Evolutionary conservation across 176 grass and related monocot species (phyloP).

Genomic region (Chrysopogon serrulatus): DNA sequence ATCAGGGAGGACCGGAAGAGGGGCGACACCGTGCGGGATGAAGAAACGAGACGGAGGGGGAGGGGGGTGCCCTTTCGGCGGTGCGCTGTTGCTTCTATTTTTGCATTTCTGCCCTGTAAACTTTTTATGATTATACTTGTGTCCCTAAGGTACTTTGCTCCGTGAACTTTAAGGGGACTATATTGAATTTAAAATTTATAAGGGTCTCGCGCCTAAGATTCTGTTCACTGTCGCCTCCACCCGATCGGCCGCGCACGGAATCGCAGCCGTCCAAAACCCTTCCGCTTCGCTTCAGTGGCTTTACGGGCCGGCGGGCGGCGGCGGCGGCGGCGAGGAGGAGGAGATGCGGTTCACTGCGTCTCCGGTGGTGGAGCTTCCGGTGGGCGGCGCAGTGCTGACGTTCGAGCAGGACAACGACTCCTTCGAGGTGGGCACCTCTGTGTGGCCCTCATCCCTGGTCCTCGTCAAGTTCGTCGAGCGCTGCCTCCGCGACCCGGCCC

Average conservation of each 20-base stretch:
- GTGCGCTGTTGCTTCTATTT: background rate
- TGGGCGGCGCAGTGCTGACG: constrained; percentile 56
- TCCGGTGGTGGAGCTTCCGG: constrained; percentile 83
- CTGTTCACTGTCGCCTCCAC: background rate
- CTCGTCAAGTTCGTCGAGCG: constrained; percentile 95
- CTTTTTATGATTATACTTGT: background rate
- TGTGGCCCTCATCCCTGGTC: constrained; percentile 91
- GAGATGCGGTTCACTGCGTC: constrained; percentile 79
- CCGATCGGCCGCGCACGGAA: background rate
- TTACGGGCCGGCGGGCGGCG: background rate
- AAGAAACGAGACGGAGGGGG: background rate
- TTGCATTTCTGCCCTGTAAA: background rate
- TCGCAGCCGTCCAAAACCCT: background rate
- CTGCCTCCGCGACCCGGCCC: constrained; percentile 40
- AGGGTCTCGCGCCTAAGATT: background rate
- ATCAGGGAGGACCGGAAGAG: constrained; percentile 16
- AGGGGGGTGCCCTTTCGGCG: background rate
- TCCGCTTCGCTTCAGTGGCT: background rate
- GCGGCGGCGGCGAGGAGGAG: constrained; percentile 1
- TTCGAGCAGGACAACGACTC: constrained; percentile 96
- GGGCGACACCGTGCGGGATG: background rate
- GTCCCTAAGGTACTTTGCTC: background rate
- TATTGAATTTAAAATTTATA: background rate
- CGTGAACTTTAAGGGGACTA: accelerated
- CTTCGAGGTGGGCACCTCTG: constrained; percentile 94